Evolutionary conservation across 192 early-diverging fungal species (phyloP).

Genomic region (Allomyces javanicus): DNA sequence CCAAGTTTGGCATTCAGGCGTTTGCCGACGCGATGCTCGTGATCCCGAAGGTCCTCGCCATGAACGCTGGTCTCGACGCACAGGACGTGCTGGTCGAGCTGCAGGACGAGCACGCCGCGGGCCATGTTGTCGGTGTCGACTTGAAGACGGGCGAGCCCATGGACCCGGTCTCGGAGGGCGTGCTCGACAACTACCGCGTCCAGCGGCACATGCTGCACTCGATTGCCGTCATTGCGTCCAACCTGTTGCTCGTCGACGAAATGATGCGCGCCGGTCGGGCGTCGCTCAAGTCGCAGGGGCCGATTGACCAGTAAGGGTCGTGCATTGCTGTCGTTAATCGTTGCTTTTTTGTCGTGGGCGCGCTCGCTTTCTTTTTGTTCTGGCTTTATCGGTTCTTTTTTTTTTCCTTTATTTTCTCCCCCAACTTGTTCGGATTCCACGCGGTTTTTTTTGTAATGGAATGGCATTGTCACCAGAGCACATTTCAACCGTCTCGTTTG

Average conservation of each 20-base stretch:
- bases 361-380: neutral
- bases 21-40: constrained; percentile 91
- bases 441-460: neutral
- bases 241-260: constrained; percentile 93
- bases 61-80: constrained; percentile 88
- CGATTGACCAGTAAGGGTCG: neutral
- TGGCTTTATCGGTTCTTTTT: neutral
- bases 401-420: constrained; percentile 1
- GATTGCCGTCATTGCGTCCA: constrained; percentile 91
- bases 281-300: constrained; percentile 17
- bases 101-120: constrained; percentile 77
- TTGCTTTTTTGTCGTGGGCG: neutral
- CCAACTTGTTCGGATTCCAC: neutral
- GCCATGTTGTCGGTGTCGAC: constrained; percentile 83
- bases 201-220: constrained; percentile 89
- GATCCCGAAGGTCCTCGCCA: constrained; percentile 88
- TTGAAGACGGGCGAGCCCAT: constrained; percentile 81
- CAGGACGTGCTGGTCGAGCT: constrained; percentile 88
- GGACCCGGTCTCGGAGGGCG: constrained; percentile 79
- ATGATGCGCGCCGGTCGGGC: constrained; percentile 67
- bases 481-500: neutral
- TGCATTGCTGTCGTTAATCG: too few relatives aligned
- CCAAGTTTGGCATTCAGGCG: constrained; percentile 90
- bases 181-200: constrained; percentile 98
- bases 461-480: neutral